Conservation (phyloP, 2,329 filamentous ascomycete genomes). For the Grosmannia serpens region DNA sequence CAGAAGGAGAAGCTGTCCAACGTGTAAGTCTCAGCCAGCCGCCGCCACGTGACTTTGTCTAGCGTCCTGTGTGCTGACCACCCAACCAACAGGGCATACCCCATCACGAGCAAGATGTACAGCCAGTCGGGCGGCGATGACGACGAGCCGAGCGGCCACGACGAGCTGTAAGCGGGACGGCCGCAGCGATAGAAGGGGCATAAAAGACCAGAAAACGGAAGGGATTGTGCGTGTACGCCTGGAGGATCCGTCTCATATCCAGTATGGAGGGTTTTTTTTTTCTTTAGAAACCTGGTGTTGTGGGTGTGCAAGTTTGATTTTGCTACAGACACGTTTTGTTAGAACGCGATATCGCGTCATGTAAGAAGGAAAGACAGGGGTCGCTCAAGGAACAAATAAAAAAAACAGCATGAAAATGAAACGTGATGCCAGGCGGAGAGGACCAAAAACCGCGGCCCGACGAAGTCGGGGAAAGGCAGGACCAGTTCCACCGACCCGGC, state of each 20-base stretch:
- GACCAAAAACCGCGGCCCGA: too few species aligned
- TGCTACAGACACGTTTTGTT: not conserved
- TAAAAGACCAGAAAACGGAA: not conserved
- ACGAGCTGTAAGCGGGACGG: conserved; percentile 56
- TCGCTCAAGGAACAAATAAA: not conserved
- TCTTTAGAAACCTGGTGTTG: not conserved
- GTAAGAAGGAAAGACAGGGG: not conserved
- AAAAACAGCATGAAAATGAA: not conserved
- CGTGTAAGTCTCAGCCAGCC: conserved; percentile 31
- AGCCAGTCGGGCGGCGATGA: conserved; percentile 52
- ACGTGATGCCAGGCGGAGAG: too few species aligned
- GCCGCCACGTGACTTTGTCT: not conserved
- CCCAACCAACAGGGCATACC: conserved; percentile 53
- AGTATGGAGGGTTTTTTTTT: not conserved
- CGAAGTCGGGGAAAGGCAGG: too few species aligned
- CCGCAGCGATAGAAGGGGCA: not conserved
- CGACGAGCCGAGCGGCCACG: conserved; percentile 58
- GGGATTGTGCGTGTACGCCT: not conserved
- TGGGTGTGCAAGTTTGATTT: not conserved
- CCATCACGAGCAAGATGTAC: conserved; percentile 98
- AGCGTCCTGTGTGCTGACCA: not conserved
- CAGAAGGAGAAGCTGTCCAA: conserved; percentile 98
- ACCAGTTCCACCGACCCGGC: conserved; percentile 6
- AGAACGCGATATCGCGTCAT: not conserved
- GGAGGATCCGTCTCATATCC: too few species aligned